A percentile compares a stretch with the other conserved stretches of the same genome.
These are phyloP conservation scores for Fusarium ambrosium DNA, from an alignment of 2,329 filamentous ascomycete genomes.

Conservation along the genomic window DNA sequence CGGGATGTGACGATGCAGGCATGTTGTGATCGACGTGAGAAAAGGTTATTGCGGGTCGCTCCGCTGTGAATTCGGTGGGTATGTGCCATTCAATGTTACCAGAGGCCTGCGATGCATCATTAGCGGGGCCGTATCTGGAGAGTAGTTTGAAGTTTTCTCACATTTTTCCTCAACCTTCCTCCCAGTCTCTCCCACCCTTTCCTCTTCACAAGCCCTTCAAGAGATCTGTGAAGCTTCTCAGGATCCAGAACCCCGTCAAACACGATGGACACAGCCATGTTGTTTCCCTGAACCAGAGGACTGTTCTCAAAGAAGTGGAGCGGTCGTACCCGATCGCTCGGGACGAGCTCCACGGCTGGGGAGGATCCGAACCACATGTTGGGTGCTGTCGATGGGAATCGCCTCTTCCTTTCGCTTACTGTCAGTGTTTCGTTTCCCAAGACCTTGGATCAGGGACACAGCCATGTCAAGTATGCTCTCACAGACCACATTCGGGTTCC, in stretches of 20 bases:
- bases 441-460: not conserved
- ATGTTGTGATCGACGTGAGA: slow-evolving; percentile 7
- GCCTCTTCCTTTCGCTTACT: not conserved
- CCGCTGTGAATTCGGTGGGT: slow-evolving; percentile 9
- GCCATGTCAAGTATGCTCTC: not conserved
- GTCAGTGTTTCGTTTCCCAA: not conserved
- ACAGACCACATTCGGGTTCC: not conserved
- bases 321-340: slow-evolving; percentile 21
- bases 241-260: slow-evolving; percentile 32
- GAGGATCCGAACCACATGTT: slow-evolving; percentile 11
- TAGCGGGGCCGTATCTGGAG: too few species aligned
- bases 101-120: not conserved
- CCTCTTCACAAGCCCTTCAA: slow-evolving; percentile 14
- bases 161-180: slow-evolving; percentile 32
- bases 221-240: slow-evolving; percentile 7
- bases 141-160: not conserved
- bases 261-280: slow-evolving; percentile 29
- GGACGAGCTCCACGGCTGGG: slow-evolving; percentile 20
- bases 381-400: not conserved
- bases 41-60: slow-evolving; percentile 24
- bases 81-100: slow-evolving; percentile 32
- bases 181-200: slow-evolving; percentile 26
- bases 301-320: slow-evolving; percentile 33
- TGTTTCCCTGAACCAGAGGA: slow-evolving; percentile 23
- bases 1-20: slow-evolving; percentile 15